Base-by-base conservation (phyloP, 2,329 filamentous ascomycete species). In the Tolypocladium nubicola region DNA sequence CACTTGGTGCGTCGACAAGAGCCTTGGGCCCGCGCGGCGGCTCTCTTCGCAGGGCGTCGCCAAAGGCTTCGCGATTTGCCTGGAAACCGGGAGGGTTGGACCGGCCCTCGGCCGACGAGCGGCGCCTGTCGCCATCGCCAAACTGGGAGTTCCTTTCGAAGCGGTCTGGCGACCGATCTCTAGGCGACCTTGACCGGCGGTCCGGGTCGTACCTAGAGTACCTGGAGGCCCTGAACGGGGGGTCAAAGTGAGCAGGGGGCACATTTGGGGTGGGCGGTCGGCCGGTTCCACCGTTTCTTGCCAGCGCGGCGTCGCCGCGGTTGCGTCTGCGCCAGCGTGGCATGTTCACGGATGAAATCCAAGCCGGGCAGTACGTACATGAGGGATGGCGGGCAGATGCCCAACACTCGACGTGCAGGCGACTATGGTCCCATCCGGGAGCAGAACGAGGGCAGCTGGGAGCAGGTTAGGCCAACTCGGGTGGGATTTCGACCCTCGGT, bases 1-100 rank as follows among this genome's bases (percentile, higher is more conserved):
- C 85, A 61, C 80, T 82, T n/a, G 83, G 81, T 37, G 82, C 74
- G 60, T 93, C 89, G 59, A 88, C 81, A 58, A 91, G 75, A 4
- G 88, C 89, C 70, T 92, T 90, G 13, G 91, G 90, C 0, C 89
- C 91, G 57, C 90, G 82, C 3, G 91, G 91, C 2, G 89, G 86
- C 61, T 95, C 89, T 62, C 87, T 80, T 37, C 76, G 69, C 68
- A 79, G 61, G 63, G 79, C 68, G 64, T 84, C 81, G 56, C 79
- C 77, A 61, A 84, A 85, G 14, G 66, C 69, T 62, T 86, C 83
- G 62, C 85, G 78, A 63, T 79, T 81, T 1, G 79, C 71, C 62
- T 80, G 81, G 60, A 89, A 89, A n/a, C 77, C 74, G 35, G 80
- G 77, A 57, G 78, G 76, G 65, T 82, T 85, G 38, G 76, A 70